Evolutionary conservation across 805 yeast genomes (phyloP).

Genomic region (Metschnikowia kofuensis): DNA sequence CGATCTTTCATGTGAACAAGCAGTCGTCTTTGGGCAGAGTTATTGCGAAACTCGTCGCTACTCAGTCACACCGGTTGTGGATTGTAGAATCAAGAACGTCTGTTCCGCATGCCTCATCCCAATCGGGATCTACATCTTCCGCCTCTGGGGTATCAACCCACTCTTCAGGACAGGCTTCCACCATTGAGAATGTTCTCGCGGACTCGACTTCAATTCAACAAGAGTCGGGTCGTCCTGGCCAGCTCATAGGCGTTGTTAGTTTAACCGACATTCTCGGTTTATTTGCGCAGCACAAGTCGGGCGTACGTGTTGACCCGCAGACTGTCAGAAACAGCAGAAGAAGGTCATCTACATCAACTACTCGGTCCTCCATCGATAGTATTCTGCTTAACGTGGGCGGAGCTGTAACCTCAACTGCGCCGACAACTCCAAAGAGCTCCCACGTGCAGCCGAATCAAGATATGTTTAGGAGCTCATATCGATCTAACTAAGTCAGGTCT

Average conservation of each 20-base stretch:
- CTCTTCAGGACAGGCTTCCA: slow-evolving; percentile 11
- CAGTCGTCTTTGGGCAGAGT: slow-evolving; percentile 81
- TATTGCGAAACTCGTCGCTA: slow-evolving; percentile 92
- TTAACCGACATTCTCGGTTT: slow-evolving; percentile 85
- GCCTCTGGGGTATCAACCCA: slow-evolving; percentile 14
- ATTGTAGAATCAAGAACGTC: slow-evolving; percentile 50
- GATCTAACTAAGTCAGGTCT: background rate
- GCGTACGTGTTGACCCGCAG: slow-evolving; percentile 76
- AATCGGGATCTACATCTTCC: slow-evolving; percentile 7
- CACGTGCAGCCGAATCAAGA: slow-evolving; percentile 16
- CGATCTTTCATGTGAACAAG: slow-evolving; percentile 88
- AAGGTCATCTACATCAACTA: slow-evolving; percentile 45
- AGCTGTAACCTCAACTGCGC: slow-evolving; percentile 3
- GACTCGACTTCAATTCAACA: slow-evolving; percentile 11
- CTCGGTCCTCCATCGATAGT: slow-evolving; percentile 19
- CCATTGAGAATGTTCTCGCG: slow-evolving; percentile 15
- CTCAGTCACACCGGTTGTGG: slow-evolving; percentile 89
- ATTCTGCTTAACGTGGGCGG: slow-evolving; percentile 4
- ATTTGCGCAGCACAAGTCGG: slow-evolving; percentile 67
- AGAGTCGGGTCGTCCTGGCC: slow-evolving; percentile 61
- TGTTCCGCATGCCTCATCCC: slow-evolving; percentile 16
- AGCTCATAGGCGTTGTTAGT: slow-evolving; percentile 86
- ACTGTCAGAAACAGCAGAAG: slow-evolving; percentile 88
- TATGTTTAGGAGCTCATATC: slow-evolving; percentile 18
- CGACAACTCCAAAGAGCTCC: slow-evolving; percentile 11